These are phyloP conservation scores for Termitomyces sp. DNA, from an alignment of 768 basidiomycete species.

Conservation along the genomic window DNA sequence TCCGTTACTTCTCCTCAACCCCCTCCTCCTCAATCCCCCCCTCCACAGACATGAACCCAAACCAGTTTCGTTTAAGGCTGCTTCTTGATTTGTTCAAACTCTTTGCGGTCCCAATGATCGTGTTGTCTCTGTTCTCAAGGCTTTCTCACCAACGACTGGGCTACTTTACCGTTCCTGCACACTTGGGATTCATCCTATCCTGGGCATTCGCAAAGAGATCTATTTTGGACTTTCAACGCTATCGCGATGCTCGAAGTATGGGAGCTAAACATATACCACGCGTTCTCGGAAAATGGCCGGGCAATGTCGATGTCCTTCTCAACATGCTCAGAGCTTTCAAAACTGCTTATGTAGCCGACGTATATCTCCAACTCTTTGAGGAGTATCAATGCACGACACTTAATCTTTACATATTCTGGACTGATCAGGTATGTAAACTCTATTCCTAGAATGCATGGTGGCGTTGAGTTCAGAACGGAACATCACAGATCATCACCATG, in stretches of 20 bases:
- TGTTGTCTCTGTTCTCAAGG: constrained; percentile 28
- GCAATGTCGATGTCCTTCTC: constrained; percentile 70
- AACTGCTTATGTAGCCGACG: constrained; percentile 58
- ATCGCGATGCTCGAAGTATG: constrained; percentile 41
- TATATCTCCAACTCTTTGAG: constrained; percentile 62
- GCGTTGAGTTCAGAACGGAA: neutral
- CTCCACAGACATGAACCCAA: constrained; percentile 32
- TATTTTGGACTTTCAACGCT: constrained; percentile 32
- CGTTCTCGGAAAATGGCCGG: constrained; percentile 70
- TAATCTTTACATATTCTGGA: constrained; percentile 67
- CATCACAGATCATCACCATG: constrained; percentile 66
- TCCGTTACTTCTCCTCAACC: neutral
- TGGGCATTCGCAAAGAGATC: constrained; percentile 34
- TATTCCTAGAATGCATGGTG: neutral
- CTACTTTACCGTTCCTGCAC: constrained; percentile 30
- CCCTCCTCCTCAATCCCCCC: neutral
- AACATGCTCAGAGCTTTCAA: constrained; percentile 52
- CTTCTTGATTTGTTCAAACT: constrained; percentile 41
- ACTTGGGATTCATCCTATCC: constrained; percentile 37
- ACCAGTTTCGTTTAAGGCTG: constrained; percentile 47
- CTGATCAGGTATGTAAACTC: constrained; percentile 51
- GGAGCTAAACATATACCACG: constrained; percentile 52
- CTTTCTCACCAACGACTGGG: constrained; percentile 30
- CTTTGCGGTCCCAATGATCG: constrained; percentile 37
- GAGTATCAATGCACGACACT: constrained; percentile 70